Percentiles rank a stretch among this genome's conserved stretches.
These are phyloP conservation scores for Chionographis japonica DNA, from an alignment of 106 monocot species.

Conservation along the genomic window DNA sequence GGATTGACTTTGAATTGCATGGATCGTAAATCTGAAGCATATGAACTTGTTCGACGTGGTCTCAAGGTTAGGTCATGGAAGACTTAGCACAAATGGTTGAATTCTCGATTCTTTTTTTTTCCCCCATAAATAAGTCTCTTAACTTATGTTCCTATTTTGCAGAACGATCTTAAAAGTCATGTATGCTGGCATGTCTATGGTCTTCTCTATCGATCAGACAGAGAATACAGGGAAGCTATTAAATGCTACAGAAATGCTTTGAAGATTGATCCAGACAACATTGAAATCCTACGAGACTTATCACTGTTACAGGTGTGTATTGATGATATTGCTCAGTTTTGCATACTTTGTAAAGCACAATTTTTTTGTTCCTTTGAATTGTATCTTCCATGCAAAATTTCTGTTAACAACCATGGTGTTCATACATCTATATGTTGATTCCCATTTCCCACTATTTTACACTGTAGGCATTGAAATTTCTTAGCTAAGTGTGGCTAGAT, in stretches of 20 bases:
- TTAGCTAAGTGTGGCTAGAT: too few relatives aligned
- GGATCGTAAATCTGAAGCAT: constrained; percentile 95
- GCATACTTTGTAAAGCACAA: too few relatives aligned
- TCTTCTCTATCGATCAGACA: constrained; percentile 94
- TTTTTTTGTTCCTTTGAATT: too few relatives aligned
- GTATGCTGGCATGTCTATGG: constrained; percentile 99
- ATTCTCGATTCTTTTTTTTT: background rate
- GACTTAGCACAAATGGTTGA: background rate
- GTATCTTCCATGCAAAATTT: too few relatives aligned
- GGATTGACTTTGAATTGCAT: constrained; percentile 94
- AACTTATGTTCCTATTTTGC: constrained; percentile 15
- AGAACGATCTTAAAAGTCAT: constrained; percentile 99
- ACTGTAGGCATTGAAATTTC: too few relatives aligned
- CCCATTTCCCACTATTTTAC: too few relatives aligned
- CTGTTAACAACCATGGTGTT: too few relatives aligned
- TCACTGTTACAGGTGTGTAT: constrained; percentile 85
- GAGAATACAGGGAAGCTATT: constrained; percentile 97
- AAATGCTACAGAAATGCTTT: constrained; percentile 99
- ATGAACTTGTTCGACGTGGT: constrained; percentile 95
- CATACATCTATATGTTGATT: too few relatives aligned
- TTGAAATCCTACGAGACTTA: constrained; percentile 93
- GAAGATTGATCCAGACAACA: constrained; percentile 93
- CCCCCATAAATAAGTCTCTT: too few relatives aligned
- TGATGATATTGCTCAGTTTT: too few relatives aligned
- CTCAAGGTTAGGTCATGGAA: constrained; percentile 56